These are phyloP conservation scores for Podaxis sp. DNA, from an alignment of 768 basidiomycete species.

Conservation along the genomic window DNA sequence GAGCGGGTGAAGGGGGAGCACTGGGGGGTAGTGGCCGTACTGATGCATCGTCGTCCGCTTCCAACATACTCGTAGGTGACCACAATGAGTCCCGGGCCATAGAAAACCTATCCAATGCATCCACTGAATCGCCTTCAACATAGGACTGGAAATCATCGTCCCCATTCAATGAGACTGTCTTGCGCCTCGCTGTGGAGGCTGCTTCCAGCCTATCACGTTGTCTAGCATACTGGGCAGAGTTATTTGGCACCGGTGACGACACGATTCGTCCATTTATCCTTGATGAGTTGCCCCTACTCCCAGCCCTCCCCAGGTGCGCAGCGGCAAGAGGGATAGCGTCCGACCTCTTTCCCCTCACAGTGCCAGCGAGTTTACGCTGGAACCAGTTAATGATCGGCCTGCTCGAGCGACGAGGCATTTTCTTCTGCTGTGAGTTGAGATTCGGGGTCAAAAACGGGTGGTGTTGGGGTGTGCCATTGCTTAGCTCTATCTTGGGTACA, in stretches of 20 bases:
- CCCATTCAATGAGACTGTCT: constrained; percentile 66
- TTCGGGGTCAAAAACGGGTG: constrained; percentile 21
- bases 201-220: constrained; percentile 35
- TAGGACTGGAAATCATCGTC: constrained; percentile 45
- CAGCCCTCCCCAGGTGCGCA: constrained; percentile 33
- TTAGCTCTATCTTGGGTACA: constrained; percentile 3
- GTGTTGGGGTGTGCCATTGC: constrained; percentile 1
- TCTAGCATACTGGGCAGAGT: constrained; percentile 23
- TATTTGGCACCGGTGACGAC: constrained; percentile 43
- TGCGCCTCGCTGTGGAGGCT: constrained; percentile 37
- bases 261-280: constrained; percentile 40
- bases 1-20: constrained; percentile 82
- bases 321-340: constrained; percentile 34
- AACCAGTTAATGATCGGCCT: constrained; percentile 91
- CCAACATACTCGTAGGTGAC: constrained; percentile 73
- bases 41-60: constrained; percentile 95
- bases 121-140: constrained; percentile 43
- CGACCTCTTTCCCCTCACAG: constrained; percentile 55
- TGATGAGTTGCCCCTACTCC: constrained; percentile 29
- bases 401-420: constrained; percentile 66
- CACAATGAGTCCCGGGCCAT: constrained; percentile 73
- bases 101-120: constrained; percentile 52
- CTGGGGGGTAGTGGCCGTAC: constrained; percentile 88
- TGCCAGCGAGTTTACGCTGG: constrained; percentile 80
- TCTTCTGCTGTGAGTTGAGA: constrained; percentile 53